Base-by-base conservation (phyloP, 202 grass and related monocot species). In the Schoenoplectus tabernaemontani region DNA sequence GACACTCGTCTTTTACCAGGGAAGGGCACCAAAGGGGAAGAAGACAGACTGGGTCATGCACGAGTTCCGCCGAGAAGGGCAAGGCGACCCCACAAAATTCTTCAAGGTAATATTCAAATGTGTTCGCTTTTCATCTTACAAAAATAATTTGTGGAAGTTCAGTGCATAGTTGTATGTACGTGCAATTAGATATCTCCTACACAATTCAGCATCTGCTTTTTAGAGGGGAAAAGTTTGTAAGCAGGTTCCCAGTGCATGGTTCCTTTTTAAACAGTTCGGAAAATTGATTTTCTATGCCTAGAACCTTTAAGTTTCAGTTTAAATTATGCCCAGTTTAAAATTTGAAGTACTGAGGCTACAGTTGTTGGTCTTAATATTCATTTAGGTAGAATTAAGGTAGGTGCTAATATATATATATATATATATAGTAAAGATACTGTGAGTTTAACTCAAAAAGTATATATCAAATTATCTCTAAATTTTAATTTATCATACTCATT, bases 41-140 rank as follows among this genome's bases (percentile, higher is more conserved):
- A 96, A 96, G 82, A 96, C 86, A 5, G 90, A 92, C 19, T 96
- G 93, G 93, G 93, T 92, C 70, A 96, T 92, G 93, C 93, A 96
- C 15, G 93, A 96, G 80, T 96, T 96, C 38, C 92, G 89, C 75
- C 85, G 82, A 59, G 87, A 92, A 86, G 92, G 78, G 20, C 81
- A 88, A 85, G 85, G 73, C 7, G 87, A 92, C 82, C 42, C 62
- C 0, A 82, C 83, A 61, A 93, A 82, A 48, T 87, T 86, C 22
- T 83, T 88, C 83, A 88, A 91, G 90, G 93, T 97, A 93, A 64
- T 15, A 16, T 43, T n/a, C 54, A n/a, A 22, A 26, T 34, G 26
- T 78, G 9, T 47, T 12, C 26, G 0, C 12, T 66, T 19, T 51
- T 57, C 24, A 50, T 13, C 33, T 30, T 62, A 32, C 28, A 4